Base-by-base conservation (phyloP, 257 asterid genomes). In the Cinchona pubescens region DNA sequence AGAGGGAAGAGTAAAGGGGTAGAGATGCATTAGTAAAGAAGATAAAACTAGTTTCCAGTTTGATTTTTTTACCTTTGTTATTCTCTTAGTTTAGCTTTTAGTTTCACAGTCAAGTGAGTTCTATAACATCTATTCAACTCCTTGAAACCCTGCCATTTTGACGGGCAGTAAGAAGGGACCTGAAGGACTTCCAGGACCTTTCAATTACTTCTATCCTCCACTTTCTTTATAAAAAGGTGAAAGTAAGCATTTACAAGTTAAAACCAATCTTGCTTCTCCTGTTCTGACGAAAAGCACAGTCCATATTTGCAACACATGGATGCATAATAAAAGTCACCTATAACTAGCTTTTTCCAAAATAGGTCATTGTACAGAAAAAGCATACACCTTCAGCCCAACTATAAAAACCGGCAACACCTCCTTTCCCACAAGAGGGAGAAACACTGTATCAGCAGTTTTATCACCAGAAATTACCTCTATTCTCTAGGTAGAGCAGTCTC, bases 401-500 rank as follows among this genome's bases (percentile, higher is more conserved):
- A 18, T 2, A 46, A 7, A 49, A 34, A 51, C 32, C 32, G 30
- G 63, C 18, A 49, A 34, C 49, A 60, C 46, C 55, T n/a, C 46
- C 69, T 18, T 34, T 64, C 15, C 46, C 46, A 64, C 46, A 6
- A 18, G 18, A 64, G 27, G 35, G 29, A 64, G 29, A 15, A 16
- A 64, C 2, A 35, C n/a, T n/a, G n/a, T 35, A 64, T 18, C 27
- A 64, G 69, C 29, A 64, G n/a, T 35, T 16, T 27, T 37, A 38
- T 37, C 51, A 7, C 70, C 15, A 65, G 49, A 21, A 74, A 48
- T 61, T 81, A 91, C 96, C 95, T 85, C 96, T 83, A 56, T 91
- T 90, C 86, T 91, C 96, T 63, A 91, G 79, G 86, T 80, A 80
- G 71, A 84, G 79, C 78, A 86, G 80, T 77, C 86, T 85, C 87